Percentiles rank a stretch among this genome's conserved stretches.
phyloP scores from a whole-genome alignment of 768 basidiomycete genomes.

The Mycena venus region DNA sequence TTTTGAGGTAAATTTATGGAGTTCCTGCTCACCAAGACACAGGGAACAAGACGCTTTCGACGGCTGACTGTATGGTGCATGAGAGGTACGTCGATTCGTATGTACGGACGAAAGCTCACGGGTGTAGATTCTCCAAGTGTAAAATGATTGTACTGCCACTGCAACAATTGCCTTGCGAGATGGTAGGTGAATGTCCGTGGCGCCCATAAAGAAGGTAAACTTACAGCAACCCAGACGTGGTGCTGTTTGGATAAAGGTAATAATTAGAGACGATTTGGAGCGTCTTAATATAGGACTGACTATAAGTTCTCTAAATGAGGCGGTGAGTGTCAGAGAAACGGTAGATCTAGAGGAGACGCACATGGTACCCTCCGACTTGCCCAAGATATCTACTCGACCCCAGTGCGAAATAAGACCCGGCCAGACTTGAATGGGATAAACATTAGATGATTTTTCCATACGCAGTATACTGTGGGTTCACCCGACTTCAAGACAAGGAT shows the following conservation, averaged over 20 bases:
- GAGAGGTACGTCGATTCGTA: neutral
- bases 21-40: neutral
- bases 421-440: constrained; percentile 1
- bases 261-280: neutral
- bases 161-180: constrained; percentile 1
- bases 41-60: neutral
- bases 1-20: no score
- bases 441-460: neutral
- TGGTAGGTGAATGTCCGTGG: neutral
- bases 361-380: constrained; percentile 10
- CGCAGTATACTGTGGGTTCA: neutral
- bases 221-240: constrained; percentile 20
- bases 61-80: neutral
- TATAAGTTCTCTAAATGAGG: constrained; percentile 12
- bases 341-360: no score
- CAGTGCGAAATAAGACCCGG: constrained; percentile 18
- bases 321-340: no score
- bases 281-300: constrained; percentile 7
- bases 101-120: neutral
- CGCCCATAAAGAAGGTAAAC: neutral
- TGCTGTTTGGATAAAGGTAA: neutral
- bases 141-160: constrained; percentile 9
- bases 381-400: constrained; percentile 8
- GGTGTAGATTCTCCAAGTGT: constrained; percentile 12
- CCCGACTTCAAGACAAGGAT: constrained; percentile 11